Evolutionary conservation across 75 land plant species (phyloP).

Genomic region (Isoetes taiwanensis): DNA sequence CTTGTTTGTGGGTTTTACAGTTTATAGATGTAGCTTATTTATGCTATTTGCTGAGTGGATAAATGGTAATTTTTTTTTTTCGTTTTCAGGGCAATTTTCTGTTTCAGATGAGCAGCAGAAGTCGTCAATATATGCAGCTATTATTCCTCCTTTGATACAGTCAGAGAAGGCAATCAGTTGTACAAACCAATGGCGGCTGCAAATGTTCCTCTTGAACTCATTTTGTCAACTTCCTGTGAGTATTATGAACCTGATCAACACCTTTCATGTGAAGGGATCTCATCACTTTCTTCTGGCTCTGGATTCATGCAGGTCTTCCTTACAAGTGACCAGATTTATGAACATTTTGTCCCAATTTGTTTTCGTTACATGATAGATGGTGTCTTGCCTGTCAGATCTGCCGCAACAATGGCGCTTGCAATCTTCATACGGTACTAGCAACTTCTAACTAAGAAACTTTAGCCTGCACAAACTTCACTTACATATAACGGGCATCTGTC

Average conservation of each 20-base stretch:
- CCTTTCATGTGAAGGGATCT: background rate
- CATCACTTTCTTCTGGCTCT: background rate
- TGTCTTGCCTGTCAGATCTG: constrained; percentile 24
- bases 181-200: constrained; percentile 25
- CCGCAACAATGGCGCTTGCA: constrained; percentile 24
- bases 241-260: background rate
- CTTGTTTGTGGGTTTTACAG: too few species aligned
- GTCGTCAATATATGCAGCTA: constrained; percentile 12
- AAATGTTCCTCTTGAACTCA: constrained; percentile 12
- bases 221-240: constrained; percentile 19
- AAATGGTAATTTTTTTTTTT: background rate
- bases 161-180: constrained; percentile 15
- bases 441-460: background rate
- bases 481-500: too few species aligned
- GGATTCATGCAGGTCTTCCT: constrained; percentile 13
- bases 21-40: too few species aligned
- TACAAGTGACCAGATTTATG: constrained; percentile 27
- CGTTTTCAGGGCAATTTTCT: constrained; percentile 22
- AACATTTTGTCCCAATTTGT: constrained; percentile 24
- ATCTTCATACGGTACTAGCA: constrained; percentile 25
- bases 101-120: constrained; percentile 17
- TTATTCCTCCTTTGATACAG: constrained; percentile 18
- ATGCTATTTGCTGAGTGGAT: too few species aligned
- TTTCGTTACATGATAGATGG: constrained; percentile 25
- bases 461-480: background rate